Evolutionary conservation across 495 filamentous ascomycete genomes (phyloP).

Genomic region (Pseudevernia furfuracea): DNA sequence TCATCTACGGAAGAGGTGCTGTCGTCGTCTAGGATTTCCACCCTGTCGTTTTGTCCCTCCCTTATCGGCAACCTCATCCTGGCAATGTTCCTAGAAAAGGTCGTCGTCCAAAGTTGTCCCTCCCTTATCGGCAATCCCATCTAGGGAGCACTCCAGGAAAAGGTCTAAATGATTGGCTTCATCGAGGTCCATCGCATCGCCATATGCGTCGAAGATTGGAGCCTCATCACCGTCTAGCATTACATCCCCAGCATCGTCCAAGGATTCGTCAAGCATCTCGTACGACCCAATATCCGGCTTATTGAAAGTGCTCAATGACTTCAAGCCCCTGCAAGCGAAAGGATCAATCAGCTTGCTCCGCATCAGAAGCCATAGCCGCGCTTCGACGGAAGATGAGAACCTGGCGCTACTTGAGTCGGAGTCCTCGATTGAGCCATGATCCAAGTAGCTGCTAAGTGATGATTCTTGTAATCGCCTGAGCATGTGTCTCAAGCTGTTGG

Average conservation of each 20-base stretch:
- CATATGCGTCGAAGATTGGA: not conserved
- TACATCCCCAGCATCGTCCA: not conserved
- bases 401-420: not conserved
- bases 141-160: not conserved
- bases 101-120: slow-evolving; percentile 4
- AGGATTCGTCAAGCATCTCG: slow-evolving; percentile 5
- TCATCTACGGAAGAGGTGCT: not conserved
- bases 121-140: not conserved
- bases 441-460: not conserved
- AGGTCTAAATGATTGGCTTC: not conserved
- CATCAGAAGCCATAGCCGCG: slow-evolving; percentile 12
- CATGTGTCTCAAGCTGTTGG: slow-evolving; percentile 2
- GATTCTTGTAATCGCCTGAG: slow-evolving; percentile 3
- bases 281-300: not conserved
- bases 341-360: not conserved
- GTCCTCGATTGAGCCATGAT: not conserved
- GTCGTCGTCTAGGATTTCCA: not conserved
- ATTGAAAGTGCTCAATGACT: not conserved
- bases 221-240: not conserved
- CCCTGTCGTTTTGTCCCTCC: not conserved
- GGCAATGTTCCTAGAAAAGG: not conserved
- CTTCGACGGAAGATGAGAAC: not conserved
- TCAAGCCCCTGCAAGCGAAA: not conserved
- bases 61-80: not conserved
- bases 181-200: slow-evolving; percentile 7